A percentile compares a stretch with the other conserved stretches of the same genome.
phyloP scores from a whole-genome alignment of 1,139 yeast species.

The Geotrichum klebahnii region DNA sequence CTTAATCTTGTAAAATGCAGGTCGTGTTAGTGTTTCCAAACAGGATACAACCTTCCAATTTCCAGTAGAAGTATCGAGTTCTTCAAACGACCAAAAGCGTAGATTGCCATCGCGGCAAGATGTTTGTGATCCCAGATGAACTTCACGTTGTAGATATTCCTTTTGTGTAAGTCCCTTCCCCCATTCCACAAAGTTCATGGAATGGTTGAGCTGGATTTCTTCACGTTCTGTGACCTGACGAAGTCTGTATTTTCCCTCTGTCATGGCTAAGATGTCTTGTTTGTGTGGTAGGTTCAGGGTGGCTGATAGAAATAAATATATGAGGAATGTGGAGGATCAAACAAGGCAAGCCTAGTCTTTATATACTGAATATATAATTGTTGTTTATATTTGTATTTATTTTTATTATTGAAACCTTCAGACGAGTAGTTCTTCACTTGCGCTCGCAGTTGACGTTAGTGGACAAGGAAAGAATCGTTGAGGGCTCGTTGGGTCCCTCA shows the following conservation, averaged over 20 bases:
- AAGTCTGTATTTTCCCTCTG: conserved; percentile 13
- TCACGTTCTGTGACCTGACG: conserved; percentile 39
- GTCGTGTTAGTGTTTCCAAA: conserved; percentile 33
- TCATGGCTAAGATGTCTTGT: not conserved
- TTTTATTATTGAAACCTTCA: not conserved
- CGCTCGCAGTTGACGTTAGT: conserved; percentile 15
- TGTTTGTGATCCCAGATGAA: conserved; percentile 26
- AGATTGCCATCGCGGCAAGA: conserved; percentile 25
- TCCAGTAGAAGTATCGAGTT: conserved; percentile 15
- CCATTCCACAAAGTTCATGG: conserved; percentile 54
- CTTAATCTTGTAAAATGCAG: conserved; percentile 38
- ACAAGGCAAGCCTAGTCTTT: too few species aligned
- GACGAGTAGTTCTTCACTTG: not conserved
- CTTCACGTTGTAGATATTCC: conserved; percentile 35
- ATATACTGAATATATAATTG: too few species aligned
- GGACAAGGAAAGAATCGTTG: too few species aligned
- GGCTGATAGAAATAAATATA: not conserved
- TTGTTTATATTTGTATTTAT: not conserved
- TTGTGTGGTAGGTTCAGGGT: too few species aligned
- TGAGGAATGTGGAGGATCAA: too few species aligned
- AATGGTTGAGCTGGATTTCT: conserved; percentile 47
- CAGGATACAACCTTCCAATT: conserved; percentile 16
- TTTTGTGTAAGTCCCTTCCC: conserved; percentile 33
- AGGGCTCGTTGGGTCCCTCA: too few species aligned
- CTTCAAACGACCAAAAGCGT: conserved; percentile 35